These are phyloP conservation scores for Curvularia lunata DNA, from an alignment of 2,329 filamentous ascomycete species.

Conservation along the genomic window DNA sequence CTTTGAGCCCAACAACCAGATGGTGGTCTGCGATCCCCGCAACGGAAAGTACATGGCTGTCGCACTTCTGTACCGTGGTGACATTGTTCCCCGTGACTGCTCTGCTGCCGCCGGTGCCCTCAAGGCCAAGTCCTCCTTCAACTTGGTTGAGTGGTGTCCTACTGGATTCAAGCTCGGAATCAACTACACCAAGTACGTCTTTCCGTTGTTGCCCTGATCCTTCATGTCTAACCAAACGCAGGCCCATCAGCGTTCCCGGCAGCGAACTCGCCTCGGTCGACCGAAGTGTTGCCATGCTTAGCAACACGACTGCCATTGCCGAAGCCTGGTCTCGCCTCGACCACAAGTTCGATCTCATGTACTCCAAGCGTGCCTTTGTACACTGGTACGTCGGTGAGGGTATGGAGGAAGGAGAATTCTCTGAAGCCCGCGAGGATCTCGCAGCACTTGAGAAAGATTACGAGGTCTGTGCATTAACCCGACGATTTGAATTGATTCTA, in stretches of 20 bases:
- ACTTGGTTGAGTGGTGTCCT: conserved; percentile 77
- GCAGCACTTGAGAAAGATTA: conserved; percentile 87
- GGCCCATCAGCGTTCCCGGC: conserved; percentile 92
- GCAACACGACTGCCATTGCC: conserved; percentile 76
- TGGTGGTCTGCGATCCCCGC: conserved; percentile 76
- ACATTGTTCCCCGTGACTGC: conserved; percentile 74
- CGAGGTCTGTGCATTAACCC: too few relatives aligned
- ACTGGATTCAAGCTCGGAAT: conserved; percentile 79
- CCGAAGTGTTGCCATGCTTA: conserved; percentile 86
- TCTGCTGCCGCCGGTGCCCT: conserved; percentile 69
- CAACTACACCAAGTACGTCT: conserved; percentile 66
- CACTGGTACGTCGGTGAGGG: conserved; percentile 87
- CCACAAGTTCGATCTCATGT: conserved; percentile 80
- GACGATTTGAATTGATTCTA: too few relatives aligned
- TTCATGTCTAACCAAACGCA: conserved; percentile 55
- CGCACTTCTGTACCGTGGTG: conserved; percentile 73
- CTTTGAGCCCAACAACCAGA: conserved; percentile 80
- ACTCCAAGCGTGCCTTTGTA: conserved; percentile 77
- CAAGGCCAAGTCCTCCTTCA: conserved; percentile 75
- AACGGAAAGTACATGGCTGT: conserved; percentile 81
- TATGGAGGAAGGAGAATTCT: conserved; percentile 93
- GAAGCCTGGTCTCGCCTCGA: conserved; percentile 76
- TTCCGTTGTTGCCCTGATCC: background rate
- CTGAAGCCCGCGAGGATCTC: conserved; percentile 83
- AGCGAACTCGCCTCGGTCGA: conserved; percentile 97